These are phyloP conservation scores for Dictyophora rubrovolvata DNA, from an alignment of 768 basidiomycete species.

Conservation along the genomic window DNA sequence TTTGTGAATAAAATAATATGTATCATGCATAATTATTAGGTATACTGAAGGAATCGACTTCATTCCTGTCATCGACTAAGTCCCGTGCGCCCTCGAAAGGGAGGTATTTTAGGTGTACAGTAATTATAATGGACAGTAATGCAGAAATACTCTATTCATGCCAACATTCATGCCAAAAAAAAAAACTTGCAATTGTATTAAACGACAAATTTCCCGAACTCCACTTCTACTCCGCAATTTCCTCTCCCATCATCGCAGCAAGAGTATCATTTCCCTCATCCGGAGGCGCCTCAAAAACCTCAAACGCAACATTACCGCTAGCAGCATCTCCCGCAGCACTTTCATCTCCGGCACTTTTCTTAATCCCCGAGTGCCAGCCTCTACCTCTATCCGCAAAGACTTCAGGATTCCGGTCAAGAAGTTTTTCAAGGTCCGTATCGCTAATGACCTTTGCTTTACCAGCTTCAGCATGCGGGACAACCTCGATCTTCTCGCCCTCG, in stretches of 20 bases:
- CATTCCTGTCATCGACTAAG: too few relatives aligned
- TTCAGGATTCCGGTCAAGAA: constrained; percentile 70
- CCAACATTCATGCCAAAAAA: not conserved
- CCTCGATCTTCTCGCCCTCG: constrained; percentile 83
- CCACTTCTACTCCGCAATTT: constrained; percentile 4
- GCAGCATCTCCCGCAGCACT: constrained; percentile 1
- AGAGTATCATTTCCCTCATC: constrained; percentile 59
- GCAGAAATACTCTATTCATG: too few relatives aligned
- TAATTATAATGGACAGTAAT: too few relatives aligned
- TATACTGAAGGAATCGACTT: too few relatives aligned
- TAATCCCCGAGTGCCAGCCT: constrained; percentile 57
- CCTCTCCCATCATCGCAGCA: constrained; percentile 55
- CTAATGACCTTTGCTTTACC: constrained; percentile 67
- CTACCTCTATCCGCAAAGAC: constrained; percentile 62
- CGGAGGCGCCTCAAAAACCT: constrained; percentile 61
- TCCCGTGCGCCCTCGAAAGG: too few relatives aligned
- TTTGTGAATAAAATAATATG: too few relatives aligned
- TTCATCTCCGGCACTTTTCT: constrained; percentile 14
- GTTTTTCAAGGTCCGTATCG: constrained; percentile 67
- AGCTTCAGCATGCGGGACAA: constrained; percentile 64
- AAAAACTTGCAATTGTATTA: too few relatives aligned
- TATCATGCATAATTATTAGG: too few relatives aligned
- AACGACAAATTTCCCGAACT: not conserved
- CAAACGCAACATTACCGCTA: constrained; percentile 49
- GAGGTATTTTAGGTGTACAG: too few relatives aligned